Base-by-base conservation (phyloP, 345 rosid species). In the Salix purpurea region DNA sequence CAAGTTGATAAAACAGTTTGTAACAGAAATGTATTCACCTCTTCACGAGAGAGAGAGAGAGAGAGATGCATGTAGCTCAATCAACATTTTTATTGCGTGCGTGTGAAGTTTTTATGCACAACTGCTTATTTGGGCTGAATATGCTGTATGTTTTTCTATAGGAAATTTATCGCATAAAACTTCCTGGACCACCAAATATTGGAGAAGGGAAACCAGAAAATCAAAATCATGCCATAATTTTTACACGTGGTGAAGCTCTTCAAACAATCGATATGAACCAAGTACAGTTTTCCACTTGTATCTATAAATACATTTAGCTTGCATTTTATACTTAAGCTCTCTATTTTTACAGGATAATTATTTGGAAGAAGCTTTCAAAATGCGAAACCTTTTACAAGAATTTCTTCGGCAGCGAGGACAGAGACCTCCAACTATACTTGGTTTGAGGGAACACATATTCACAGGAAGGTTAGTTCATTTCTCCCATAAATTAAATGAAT, bases 181-280 rank as follows among this genome's bases (percentile, higher is more conserved):
- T 94, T 82, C 98, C 98, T 80, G 97, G 98, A 56, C 79, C 90
- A 65, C 98, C 97, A 75, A 94, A 85, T 81, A 92, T 94, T 16
- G 98, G 98, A 80, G 97, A 94, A 85, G 98, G 98, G 68, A 94
- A 94, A 85, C 98, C 98, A 66, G 98, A 94, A 89, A 94, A 94
- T 84, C 97, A 94, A 87, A 94, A 94, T 72, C 95, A 92, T 79
- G 92, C 97, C 70, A 90, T 94, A 69, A 81, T 94, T 70, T 94
- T 94, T 77, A 94, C 98, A 68, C 92, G 98, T 28, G 98, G 98
- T 65, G 98, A 94, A 87, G 96, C 97, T 79, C 93, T 94, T 58
- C 98, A 94, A 74, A 89, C 97, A 7, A 94, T 94, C 77, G 98
- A 94, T 82, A 94, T 94, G 98, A 94, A 94, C 88, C 98, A 94